Percentiles rank a stretch among this genome's conserved stretches.
phyloP scores from a whole-genome alignment of 2,329 filamentous ascomycete species.

The Chrysosphaeria jannelii region DNA sequence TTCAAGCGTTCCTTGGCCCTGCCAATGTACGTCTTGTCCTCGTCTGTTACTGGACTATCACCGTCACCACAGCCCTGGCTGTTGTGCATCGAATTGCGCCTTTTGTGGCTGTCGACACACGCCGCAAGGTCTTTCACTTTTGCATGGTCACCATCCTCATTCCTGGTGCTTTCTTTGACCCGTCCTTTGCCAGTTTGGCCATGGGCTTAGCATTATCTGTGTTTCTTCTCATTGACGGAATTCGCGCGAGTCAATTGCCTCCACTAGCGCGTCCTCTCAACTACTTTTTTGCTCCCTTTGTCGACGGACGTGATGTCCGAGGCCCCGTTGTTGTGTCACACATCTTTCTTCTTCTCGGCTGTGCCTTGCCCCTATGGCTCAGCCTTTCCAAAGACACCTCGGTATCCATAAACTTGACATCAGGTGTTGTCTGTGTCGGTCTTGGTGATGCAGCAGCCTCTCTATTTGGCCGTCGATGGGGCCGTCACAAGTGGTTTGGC shows the following conservation, averaged over 20 bases:
- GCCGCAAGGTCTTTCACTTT: slow-evolving; percentile 90
- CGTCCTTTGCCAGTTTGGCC: slow-evolving; percentile 51
- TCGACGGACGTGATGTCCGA: slow-evolving; percentile 74
- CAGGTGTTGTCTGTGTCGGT: slow-evolving; percentile 78
- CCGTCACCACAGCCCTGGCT: slow-evolving; percentile 40
- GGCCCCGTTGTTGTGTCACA: slow-evolving; percentile 89
- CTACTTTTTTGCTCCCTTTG: slow-evolving; percentile 68
- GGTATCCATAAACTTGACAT: slow-evolving; percentile 41
- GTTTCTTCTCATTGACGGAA: slow-evolving; percentile 67
- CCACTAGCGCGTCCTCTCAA: slow-evolving; percentile 68
- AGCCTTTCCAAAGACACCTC: slow-evolving; percentile 21
- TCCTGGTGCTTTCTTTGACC: slow-evolving; percentile 63
- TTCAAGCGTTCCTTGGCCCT: slow-evolving; percentile 34
- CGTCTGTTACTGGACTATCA: slow-evolving; percentile 44
- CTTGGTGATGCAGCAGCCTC: slow-evolving; percentile 86
- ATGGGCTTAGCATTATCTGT: slow-evolving; percentile 51
- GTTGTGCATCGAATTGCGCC: slow-evolving; percentile 46
- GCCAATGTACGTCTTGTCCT: slow-evolving; percentile 43
- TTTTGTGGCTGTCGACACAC: slow-evolving; percentile 74
- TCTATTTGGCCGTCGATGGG: slow-evolving; percentile 63
- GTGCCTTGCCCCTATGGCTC: slow-evolving; percentile 87
- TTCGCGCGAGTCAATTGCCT: slow-evolving; percentile 72
- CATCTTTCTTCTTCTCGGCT: slow-evolving; percentile 84
- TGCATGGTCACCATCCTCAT: slow-evolving; percentile 95
- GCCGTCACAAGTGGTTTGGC: slow-evolving; percentile 70